Conservation (phyloP, 257 asterid species). For the Voacanga thouarsii region DNA sequence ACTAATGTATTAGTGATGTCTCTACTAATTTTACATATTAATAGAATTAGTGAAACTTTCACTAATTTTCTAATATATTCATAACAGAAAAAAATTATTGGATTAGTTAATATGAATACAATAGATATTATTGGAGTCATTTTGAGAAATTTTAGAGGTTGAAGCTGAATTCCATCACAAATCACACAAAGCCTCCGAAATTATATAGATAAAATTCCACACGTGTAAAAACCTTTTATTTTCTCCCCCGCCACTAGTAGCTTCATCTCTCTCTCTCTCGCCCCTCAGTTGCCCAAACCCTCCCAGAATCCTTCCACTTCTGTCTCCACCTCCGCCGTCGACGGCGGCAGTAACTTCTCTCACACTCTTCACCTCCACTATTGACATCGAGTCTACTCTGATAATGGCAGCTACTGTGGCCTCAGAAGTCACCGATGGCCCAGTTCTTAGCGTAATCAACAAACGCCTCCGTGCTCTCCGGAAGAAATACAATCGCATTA, state of each 20-base stretch:
- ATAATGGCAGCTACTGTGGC: constrained; percentile 35
- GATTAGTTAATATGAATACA: no score
- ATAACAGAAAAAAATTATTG: no score
- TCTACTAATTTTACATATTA: no score
- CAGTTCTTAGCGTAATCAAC: constrained; percentile 65
- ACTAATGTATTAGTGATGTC: no score
- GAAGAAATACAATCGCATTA: constrained; percentile 64
- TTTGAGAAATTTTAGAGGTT: background rate
- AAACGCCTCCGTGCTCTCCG: constrained; percentile 79
- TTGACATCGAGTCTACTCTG: background rate
- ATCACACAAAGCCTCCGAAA: background rate
- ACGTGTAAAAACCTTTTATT: constrained; percentile 1
- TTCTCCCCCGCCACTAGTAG: constrained; percentile 22
- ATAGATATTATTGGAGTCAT: background rate
- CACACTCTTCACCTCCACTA: background rate
- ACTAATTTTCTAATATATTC: no score
- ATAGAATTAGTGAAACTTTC: no score
- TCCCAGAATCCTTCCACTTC: constrained; percentile 11
- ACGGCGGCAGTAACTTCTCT: constrained; percentile 32
- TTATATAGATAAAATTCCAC: background rate
- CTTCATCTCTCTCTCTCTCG: constrained; percentile 11
- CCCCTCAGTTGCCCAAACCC: background rate
- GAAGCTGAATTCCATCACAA: no score
- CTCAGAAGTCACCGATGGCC: constrained; percentile 60
- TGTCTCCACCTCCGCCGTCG: constrained; percentile 26